These are phyloP conservation scores for Cryphonectria japonica DNA, from an alignment of 2,329 filamentous ascomycete species.

Conservation along the genomic window DNA sequence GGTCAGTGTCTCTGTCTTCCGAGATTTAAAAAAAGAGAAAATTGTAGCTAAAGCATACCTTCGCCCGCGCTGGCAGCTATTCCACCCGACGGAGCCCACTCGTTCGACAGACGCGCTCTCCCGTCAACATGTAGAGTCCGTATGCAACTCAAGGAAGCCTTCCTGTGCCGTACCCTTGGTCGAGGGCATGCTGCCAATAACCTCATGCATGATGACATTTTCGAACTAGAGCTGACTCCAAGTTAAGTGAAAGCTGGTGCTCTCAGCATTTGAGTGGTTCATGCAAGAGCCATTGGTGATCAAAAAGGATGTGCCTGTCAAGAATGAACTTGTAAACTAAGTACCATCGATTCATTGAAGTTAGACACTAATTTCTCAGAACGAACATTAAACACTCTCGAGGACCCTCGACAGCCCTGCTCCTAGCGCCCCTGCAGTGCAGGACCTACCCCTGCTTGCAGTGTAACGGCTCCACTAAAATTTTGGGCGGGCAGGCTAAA, in stretches of 20 bases:
- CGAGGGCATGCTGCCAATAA: conserved; percentile 9
- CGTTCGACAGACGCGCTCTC: conserved; percentile 63
- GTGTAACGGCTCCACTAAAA: conserved; percentile 28
- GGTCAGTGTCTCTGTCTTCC: conserved; percentile 10
- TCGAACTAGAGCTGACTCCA: not conserved
- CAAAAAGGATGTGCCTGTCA: not conserved
- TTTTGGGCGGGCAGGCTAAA: conserved; percentile 21
- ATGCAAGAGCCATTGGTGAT: not conserved
- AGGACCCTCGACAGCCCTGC: not conserved
- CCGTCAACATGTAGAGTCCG: conserved; percentile 32
- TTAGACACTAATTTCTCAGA: not conserved
- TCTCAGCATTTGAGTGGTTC: not conserved
- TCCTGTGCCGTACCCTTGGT: conserved; percentile 12
- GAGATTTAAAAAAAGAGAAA: not conserved
- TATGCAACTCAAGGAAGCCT: conserved; percentile 1
- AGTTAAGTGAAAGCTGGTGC: not conserved
- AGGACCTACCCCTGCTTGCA: conserved; percentile 16
- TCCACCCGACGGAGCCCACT: conserved; percentile 80
- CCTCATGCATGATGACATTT: conserved; percentile 25
- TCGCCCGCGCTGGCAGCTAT: conserved; percentile 61
- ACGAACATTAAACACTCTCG: not conserved
- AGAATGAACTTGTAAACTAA: not conserved
- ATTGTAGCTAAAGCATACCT: conserved; percentile 42
- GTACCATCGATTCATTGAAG: not conserved
- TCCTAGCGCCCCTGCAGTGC: not conserved